These are phyloP conservation scores for Chenopodium quinoa DNA, from an alignment of 148 eudicot genomes.

Conservation along the genomic window DNA sequence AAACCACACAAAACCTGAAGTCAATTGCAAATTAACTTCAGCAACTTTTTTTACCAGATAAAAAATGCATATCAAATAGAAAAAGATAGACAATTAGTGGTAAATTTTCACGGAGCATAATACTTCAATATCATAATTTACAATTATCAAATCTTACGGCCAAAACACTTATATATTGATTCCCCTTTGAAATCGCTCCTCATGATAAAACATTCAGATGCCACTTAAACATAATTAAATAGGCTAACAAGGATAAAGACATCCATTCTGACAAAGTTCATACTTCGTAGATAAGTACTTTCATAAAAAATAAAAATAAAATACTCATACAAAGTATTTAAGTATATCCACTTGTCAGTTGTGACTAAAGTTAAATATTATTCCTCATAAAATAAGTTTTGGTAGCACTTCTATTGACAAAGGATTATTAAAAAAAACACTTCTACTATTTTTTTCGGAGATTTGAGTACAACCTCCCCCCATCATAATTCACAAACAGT, in stretches of 20 bases:
- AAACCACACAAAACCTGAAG: constrained; percentile 93
- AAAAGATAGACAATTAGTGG: neutral
- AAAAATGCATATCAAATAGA: neutral
- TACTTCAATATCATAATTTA: too few relatives aligned
- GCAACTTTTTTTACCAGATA: constrained; percentile 17
- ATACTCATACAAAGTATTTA: too few relatives aligned
- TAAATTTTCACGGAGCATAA: neutral
- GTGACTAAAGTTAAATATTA: neutral
- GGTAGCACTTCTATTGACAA: neutral
- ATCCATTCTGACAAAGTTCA: too few relatives aligned
- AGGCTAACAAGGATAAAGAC: too few relatives aligned
- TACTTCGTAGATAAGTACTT: neutral
- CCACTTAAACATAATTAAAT: too few relatives aligned
- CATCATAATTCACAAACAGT: neutral
- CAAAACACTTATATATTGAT: neutral
- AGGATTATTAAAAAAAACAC: too few relatives aligned
- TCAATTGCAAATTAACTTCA: constrained; percentile 23
- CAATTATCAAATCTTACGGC: neutral
- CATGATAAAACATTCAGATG: too few relatives aligned
- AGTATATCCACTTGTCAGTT: neutral
- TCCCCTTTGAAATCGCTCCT: neutral
- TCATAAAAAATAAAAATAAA: neutral
- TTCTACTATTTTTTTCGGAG: too few relatives aligned
- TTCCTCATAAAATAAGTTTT: neutral
- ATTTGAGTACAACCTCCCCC: neutral